Percentiles rank a stretch among this genome's conserved stretches.
Conservation (phyloP, 164 flowering plant species). For the Brasenia schreberi region DNA sequence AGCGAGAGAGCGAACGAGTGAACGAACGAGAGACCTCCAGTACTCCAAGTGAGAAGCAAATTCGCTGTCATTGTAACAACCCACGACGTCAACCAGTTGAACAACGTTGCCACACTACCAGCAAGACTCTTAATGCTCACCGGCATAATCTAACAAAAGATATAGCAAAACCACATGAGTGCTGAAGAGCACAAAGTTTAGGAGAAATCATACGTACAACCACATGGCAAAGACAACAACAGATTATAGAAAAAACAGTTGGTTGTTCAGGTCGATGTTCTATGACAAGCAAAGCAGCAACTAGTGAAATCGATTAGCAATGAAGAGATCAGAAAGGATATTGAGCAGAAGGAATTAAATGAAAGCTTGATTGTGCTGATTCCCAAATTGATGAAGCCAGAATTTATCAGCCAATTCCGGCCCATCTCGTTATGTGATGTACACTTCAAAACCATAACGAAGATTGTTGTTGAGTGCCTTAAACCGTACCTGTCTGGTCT, state of each 20-base stretch:
- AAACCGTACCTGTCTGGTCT: too few relatives aligned
- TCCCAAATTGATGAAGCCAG: too few relatives aligned
- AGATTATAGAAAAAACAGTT: not conserved
- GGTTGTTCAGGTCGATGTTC: not conserved
- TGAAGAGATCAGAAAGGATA: too few relatives aligned
- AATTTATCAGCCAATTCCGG: too few relatives aligned
- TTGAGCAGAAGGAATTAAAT: too few relatives aligned
- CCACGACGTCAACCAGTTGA: conserved; percentile 48
- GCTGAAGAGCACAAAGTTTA: not conserved
- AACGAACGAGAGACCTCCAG: conserved; percentile 27
- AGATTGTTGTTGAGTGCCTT: too few relatives aligned
- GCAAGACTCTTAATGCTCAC: conserved; percentile 82
- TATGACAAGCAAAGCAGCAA: not conserved
- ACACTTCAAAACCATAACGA: too few relatives aligned
- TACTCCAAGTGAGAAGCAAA: conserved; percentile 46
- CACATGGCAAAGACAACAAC: not conserved
- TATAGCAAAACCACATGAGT: not conserved
- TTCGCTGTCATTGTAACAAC: conserved; percentile 60
- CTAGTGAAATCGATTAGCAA: not conserved
- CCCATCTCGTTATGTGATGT: too few relatives aligned
- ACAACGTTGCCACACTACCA: conserved; percentile 74
- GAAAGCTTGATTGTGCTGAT: too few relatives aligned
- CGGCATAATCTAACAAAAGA: conserved; percentile 63
- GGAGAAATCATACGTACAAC: not conserved
- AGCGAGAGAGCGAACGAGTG: not conserved